Conservation (phyloP, 78 protist species). For the Blattamonas nauphoetae region DNA sequence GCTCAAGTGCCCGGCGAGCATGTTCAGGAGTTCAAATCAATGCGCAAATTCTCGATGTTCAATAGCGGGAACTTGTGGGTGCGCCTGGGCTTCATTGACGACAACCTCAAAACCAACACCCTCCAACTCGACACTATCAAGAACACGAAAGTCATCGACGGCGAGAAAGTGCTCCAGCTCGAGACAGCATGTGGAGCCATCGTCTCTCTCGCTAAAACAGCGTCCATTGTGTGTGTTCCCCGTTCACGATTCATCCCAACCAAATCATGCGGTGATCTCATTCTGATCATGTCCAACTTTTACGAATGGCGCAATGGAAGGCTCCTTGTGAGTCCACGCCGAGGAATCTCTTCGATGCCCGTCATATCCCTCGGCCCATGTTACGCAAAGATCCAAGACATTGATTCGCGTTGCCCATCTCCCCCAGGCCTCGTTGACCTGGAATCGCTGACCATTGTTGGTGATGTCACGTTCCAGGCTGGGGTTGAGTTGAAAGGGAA, state of each 20-base stretch:
- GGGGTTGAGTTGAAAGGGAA: conserved; percentile 46
- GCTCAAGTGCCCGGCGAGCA: conserved; percentile 36
- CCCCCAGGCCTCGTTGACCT: conserved; percentile 77
- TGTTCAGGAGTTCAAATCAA: conserved; percentile 75
- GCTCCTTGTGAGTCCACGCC: conserved; percentile 36
- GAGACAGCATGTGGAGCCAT: conserved; percentile 94
- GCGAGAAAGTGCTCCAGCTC: conserved; percentile 76
- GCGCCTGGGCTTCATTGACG: conserved; percentile 57
- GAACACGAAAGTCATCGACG: conserved; percentile 68
- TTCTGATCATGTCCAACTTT: conserved; percentile 73
- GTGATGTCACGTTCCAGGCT: conserved; percentile 78
- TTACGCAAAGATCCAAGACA: conserved; percentile 53
- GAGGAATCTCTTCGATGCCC: conserved; percentile 57
- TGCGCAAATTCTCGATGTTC: conserved; percentile 79
- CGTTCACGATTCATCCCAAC: conserved; percentile 92
- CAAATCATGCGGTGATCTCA: conserved; percentile 68
- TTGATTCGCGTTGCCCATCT: conserved; percentile 16
- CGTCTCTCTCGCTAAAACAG: conserved; percentile 54
- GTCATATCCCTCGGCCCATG: conserved; percentile 70
- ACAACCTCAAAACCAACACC: conserved; percentile 21
- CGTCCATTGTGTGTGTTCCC: conserved; percentile 71
- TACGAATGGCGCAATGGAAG: conserved; percentile 45
- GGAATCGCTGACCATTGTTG: conserved; percentile 72
- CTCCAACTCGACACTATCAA: conserved; percentile 71
- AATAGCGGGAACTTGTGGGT: conserved; percentile 97